Base-by-base conservation (phyloP, 768 basidiomycete genomes). In the Grammothele lineata region DNA sequence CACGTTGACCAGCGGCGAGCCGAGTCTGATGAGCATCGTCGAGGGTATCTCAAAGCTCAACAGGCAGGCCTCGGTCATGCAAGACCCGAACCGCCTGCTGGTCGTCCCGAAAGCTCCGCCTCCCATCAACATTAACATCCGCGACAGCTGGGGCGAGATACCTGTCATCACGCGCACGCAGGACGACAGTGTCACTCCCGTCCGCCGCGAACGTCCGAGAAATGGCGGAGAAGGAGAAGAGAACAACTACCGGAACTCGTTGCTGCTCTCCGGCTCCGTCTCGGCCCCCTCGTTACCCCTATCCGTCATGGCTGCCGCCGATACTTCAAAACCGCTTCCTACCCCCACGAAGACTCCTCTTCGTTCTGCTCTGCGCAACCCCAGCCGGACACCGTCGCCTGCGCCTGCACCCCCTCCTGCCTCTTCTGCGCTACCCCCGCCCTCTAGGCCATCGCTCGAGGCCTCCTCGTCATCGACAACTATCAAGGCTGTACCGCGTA, bases 21-120 rank as follows among this genome's bases (percentile, higher is more conserved):
- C 57, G 33, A 83, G 75, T 35, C 63, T 86, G 59, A 81, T 87
- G 82, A 80, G 76, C 55, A 80, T 87, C 53, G 79, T 87, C 8
- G 83, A 85, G 56, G 75, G 70, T 46, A 78, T 85, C 37, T 62
- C 81, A 21, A 65, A 65, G 37, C 56, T 64, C 45, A 72, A 73
- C 42, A 68, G 45, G 43, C 58, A 19, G 47, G 56, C 35, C 55
- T 60, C 61, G 54, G 57, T 57, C 54, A 45, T 56, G 49, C 49
- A 57, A 48, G 49, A 60, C 56, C 57, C 58, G 46, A 60, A 48
- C 49, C 49, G 53, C 12, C 56, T 60, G 52, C 59, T 78, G 38
- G 71, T 73, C 45, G 62, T 71, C 3, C 70, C 74, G 5, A 74
- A 66, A 51, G 78, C 80, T 11, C 79, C 80, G 4, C 66, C 67